Evolutionary conservation across 1,139 yeast species (phyloP), one percentile per base, ranked within the genome.

Genomic region (Blastobotrys petasosporus): DNA sequence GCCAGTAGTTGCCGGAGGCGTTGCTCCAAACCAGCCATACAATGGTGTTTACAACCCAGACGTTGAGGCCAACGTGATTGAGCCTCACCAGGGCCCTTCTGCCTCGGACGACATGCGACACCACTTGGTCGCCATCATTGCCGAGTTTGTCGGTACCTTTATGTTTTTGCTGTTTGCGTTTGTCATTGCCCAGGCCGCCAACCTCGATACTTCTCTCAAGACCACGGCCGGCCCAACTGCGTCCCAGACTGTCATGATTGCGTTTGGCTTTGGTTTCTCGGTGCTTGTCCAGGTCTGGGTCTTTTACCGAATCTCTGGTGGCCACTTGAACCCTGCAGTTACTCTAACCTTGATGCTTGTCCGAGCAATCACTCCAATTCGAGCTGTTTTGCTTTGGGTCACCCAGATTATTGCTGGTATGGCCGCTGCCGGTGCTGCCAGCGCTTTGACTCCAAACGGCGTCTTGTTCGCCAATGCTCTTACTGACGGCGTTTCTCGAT

Each of bases 401-500:
- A 61, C 90, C 39, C 95, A 87, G 70, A 65, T 86, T 59, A 66
- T 85, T 63, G 95, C 83, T 45, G 95, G 95, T 67, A 82, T 87
- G 81, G 87, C 88, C 58, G 95, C 95, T 50, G 94, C 94, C 50
- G 95, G 87, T 65, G 92, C 88, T 39, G 95, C 90, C 42, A 70
- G 77, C 54, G 95, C 88, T 43, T 77, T 86, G 82, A 83, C 94
- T 32, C 95, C 95, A 38, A 95, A 95, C 51, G 73, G 74, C 39
- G 73, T 86, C 59, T 73, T 77, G 16, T 87, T 85, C 59, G 76
- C 86, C 54, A 86, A 87, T 60, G 73, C 75, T 44, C 70, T 85
- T 52, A 88, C 94, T 50, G 81, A 82, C 51, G 92, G 81, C 44
- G 73, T 77, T 56, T 83, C 92, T 41, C 79, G 74, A 64, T 60